Conservation (phyloP, 345 rosid species). For the Gossypium stocksii region DNA sequence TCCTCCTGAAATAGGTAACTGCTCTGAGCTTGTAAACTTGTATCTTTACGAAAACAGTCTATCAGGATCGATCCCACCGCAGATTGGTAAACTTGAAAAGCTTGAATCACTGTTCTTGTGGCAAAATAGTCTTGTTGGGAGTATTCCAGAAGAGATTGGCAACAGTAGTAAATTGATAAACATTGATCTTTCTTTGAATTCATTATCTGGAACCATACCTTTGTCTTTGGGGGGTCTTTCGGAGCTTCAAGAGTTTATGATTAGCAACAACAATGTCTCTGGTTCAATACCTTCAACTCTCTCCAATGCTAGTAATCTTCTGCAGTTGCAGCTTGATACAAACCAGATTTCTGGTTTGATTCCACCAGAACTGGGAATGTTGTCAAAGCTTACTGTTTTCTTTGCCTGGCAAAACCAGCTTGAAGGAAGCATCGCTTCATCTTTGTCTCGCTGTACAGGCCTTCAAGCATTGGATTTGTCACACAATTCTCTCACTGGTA, state of each 20-base stretch:
- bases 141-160: conserved; percentile 81
- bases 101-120: conserved; percentile 69
- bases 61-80: conserved; percentile 71
- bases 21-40: conserved; percentile 76
- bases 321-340: conserved; percentile 72
- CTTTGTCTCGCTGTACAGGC: conserved; percentile 48
- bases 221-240: conserved; percentile 51
- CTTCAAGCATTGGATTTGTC: conserved; percentile 86
- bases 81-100: conserved; percentile 64
- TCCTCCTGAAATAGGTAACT: conserved; percentile 76
- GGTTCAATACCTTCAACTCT: conserved; percentile 73
- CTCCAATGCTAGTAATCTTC: conserved; percentile 58
- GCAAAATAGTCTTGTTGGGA: conserved; percentile 75
- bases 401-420: conserved; percentile 92
- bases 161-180: conserved; percentile 64
- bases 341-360: conserved; percentile 85
- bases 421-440: conserved; percentile 83
- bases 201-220: conserved; percentile 76
- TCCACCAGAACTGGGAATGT: conserved; percentile 66
- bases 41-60: conserved; percentile 77
- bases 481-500: conserved; percentile 70
- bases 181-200: conserved; percentile 78
- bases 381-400: conserved; percentile 62
- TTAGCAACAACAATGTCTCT: conserved; percentile 79
- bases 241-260: conserved; percentile 76